Percentiles rank a stretch among this genome's conserved stretches.
These are phyloP conservation scores for Paspalum notatum DNA, from an alignment of 176 grass and related monocot species.

Conservation along the genomic window DNA sequence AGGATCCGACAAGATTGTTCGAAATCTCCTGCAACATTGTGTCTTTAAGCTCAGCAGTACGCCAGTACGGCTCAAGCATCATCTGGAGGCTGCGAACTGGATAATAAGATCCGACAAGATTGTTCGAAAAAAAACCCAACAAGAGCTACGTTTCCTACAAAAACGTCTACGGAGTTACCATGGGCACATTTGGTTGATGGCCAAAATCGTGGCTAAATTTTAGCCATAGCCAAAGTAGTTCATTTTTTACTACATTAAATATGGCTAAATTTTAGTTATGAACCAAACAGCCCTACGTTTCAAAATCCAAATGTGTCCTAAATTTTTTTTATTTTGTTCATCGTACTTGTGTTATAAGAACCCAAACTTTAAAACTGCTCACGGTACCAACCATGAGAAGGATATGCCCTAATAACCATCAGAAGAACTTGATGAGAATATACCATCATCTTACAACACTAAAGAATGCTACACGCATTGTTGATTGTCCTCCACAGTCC, in stretches of 20 bases:
- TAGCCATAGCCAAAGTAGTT: too few species aligned
- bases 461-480: not conserved
- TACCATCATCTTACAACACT: not conserved
- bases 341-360: not conserved
- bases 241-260: too few species aligned
- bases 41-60: not conserved
- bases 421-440: not conserved
- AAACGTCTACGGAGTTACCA: not conserved
- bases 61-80: not conserved
- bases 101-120: too few species aligned
- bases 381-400: not conserved
- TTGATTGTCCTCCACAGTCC: not conserved
- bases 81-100: not conserved
- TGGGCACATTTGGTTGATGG: too few species aligned
- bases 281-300: too few species aligned
- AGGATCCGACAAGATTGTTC: not conserved
- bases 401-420: too few species aligned
- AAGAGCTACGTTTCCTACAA: not conserved
- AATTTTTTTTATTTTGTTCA: not conserved
- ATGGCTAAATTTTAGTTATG: too few species aligned
- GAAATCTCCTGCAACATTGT: not conserved
- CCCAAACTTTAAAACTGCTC: not conserved
- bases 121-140: not conserved
- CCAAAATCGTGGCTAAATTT: too few species aligned
- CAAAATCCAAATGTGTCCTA: not conserved